Evolutionary conservation across 2,329 filamentous ascomycete genomes (phyloP).

Genomic region (Cercospora brassicicola): DNA sequence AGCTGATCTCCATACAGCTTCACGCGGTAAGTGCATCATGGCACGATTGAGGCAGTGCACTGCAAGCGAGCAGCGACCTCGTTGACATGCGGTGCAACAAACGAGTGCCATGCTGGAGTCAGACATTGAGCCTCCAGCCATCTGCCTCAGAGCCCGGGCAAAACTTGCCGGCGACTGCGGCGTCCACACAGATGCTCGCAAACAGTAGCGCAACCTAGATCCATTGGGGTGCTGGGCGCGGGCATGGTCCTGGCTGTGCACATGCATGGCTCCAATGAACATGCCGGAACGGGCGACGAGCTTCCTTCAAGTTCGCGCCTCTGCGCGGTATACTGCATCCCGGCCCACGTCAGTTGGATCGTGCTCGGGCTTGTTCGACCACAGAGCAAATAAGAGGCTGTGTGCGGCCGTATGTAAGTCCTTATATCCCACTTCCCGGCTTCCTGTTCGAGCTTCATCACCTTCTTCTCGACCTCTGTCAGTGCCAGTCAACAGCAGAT

Average conservation of each 20-base stretch:
- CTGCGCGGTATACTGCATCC: slow-evolving; percentile 14
- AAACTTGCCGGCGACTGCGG: slow-evolving; percentile 10
- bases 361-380: slow-evolving; percentile 1
- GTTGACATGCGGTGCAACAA: background rate
- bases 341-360: slow-evolving; percentile 24
- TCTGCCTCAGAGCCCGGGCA: background rate
- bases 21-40: background rate
- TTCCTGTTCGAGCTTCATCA: background rate
- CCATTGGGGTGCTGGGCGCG: slow-evolving; percentile 10
- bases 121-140: background rate
- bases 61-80: background rate
- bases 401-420: slow-evolving; percentile 1
- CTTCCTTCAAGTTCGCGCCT: slow-evolving; percentile 15
- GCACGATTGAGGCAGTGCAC: background rate
- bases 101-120: background rate
- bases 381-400: slow-evolving; percentile 7
- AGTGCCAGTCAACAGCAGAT: background rate
- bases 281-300: slow-evolving; percentile 12
- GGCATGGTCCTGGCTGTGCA: slow-evolving; percentile 19
- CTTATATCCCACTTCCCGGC: background rate
- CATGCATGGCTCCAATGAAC: slow-evolving; percentile 16
- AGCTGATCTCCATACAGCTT: background rate
- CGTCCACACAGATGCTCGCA: slow-evolving; percentile 5
- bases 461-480: background rate
- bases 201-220: background rate